Conservation (phyloP, 1,284 basidiomycete genomes). For the Leccinum solheimii region DNA sequence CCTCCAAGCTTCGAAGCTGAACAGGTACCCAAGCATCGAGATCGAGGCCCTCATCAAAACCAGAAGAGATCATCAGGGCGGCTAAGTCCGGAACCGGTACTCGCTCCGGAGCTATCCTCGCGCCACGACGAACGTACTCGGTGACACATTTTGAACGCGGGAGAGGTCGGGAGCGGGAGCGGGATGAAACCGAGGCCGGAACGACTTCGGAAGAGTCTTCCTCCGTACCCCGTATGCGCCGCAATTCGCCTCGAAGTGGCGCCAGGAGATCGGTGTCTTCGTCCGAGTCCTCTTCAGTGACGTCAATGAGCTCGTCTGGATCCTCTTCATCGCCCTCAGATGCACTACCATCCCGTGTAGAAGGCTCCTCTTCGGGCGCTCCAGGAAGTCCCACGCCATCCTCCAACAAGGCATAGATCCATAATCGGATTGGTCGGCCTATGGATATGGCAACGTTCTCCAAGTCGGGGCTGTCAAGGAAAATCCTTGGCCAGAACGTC, state of each 20-base stretch:
- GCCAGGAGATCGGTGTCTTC: constrained; percentile 55
- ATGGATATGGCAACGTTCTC: constrained; percentile 63
- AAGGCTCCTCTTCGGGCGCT: constrained; percentile 20
- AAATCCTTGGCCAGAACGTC: constrained; percentile 68
- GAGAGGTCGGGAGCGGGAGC: constrained; percentile 30
- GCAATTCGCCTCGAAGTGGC: constrained; percentile 66
- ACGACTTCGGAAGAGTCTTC: constrained; percentile 14
- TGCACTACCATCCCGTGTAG: constrained; percentile 12
- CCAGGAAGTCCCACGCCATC: constrained; percentile 61
- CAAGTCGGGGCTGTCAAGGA: constrained; percentile 74
- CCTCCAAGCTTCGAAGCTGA: constrained; percentile 49
- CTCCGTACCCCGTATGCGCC: constrained; percentile 49
- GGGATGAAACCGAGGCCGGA: constrained; percentile 36
- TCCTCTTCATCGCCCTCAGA: constrained; percentile 33
- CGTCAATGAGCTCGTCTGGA: constrained; percentile 60
- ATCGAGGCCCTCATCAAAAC: constrained; percentile 28
- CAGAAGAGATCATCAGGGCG: constrained; percentile 46
- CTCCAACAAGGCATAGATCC: constrained; percentile 69
- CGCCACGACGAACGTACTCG: constrained; percentile 75
- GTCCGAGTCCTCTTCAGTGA: constrained; percentile 47
- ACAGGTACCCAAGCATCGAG: constrained; percentile 37
- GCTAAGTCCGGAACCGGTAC: constrained; percentile 51
- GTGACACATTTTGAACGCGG: constrained; percentile 45
- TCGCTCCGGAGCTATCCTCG: constrained; percentile 60
- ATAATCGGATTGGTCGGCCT: constrained; percentile 60